Evolutionary conservation across 306 rosid species (phyloP), one percentile per base, ranked within the genome.

Genomic region (Luffa aegyptiaca): DNA sequence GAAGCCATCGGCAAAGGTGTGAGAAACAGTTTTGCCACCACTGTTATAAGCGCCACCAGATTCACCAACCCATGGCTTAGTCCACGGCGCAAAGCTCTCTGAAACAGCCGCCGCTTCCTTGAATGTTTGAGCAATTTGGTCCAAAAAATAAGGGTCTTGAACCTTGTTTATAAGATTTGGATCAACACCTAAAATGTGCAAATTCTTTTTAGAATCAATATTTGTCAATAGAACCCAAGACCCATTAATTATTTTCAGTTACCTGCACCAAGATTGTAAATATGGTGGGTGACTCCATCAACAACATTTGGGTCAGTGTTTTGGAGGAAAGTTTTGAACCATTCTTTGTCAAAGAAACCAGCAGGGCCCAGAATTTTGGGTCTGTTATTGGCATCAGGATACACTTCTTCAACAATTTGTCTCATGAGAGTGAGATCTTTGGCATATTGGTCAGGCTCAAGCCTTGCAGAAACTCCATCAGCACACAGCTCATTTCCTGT

Each of bases 251-350:
- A 2, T 37, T 5, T 37, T 66, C 36, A 80, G 49, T 14, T 81
- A 88, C 94, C 97, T 57, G 93, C 86, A 75, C 97, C 96, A 45
- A 92, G 93, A 82, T 88, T 89, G 84, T 90, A 92, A 49, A 89
- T 86, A 52, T 92, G 97, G 70, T 90, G 96, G 4, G 93, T 86
- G 16, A 90, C 84, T 2, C 84, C 89, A 74, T 89, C 86, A 1
- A 90, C 80, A 14, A 81, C 91, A 41, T 85, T 91, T 5, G 87
- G 89, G 31, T 65, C 87, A 7, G 83, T 72, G 75, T 82, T 74
- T 10, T 80, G 79, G 14, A 92, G 85, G 84, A 92, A 92, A 36
- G 68, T 80, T 13, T 71, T 79, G 65, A 84, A 90, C 97, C 97
- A 89, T 31, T 87, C 83, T 41, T 80, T 85, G 9, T 70, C 85